A percentile compares a stretch with the other conserved stretches of the same genome.
These are phyloP conservation scores for Pyrenochaeta sp. DNA, from an alignment of 2,329 filamentous ascomycete species.

Conservation along the genomic window DNA sequence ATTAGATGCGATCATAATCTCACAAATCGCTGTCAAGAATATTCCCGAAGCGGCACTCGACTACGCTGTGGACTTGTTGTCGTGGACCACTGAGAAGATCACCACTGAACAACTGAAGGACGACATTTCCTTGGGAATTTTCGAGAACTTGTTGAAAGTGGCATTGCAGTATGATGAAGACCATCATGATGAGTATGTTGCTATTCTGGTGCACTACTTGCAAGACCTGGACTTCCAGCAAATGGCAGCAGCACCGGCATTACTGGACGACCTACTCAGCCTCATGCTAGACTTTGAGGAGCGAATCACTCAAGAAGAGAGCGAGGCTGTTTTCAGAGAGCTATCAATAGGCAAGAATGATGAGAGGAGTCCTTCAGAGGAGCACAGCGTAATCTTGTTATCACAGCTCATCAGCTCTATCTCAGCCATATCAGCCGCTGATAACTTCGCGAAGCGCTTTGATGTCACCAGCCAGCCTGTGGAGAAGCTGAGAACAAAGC, in stretches of 20 bases:
- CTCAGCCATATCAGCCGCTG: slow-evolving; percentile 43
- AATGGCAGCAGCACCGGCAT: slow-evolving; percentile 38
- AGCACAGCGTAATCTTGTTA: slow-evolving; percentile 35
- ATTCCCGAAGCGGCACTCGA: slow-evolving; percentile 42
- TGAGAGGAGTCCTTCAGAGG: slow-evolving; percentile 30
- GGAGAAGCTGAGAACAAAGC: slow-evolving; percentile 33
- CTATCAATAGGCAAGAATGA: slow-evolving; percentile 34
- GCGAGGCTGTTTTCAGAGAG: slow-evolving; percentile 36
- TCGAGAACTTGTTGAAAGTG: slow-evolving; percentile 36
- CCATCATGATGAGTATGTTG: slow-evolving; percentile 42
- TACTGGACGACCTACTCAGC: slow-evolving; percentile 36
- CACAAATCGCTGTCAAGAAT: slow-evolving; percentile 29
- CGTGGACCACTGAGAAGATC: slow-evolving; percentile 46
- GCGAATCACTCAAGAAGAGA: slow-evolving; percentile 34
- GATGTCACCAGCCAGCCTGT: slow-evolving; percentile 35
- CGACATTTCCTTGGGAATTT: slow-evolving; percentile 35
- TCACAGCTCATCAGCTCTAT: slow-evolving; percentile 41
- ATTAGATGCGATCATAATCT: slow-evolving; percentile 40
- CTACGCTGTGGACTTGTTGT: slow-evolving; percentile 44
- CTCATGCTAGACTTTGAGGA: slow-evolving; percentile 42
- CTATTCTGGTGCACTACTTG: slow-evolving; percentile 44
- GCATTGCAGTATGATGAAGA: slow-evolving; percentile 42
- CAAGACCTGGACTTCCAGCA: slow-evolving; percentile 45
- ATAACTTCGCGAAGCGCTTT: slow-evolving; percentile 40
- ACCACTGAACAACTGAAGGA: slow-evolving; percentile 43